Evolutionary conservation across 1,284 basidiomycete species (phyloP).

Genomic region (Sanghuangporus sanghuang): DNA sequence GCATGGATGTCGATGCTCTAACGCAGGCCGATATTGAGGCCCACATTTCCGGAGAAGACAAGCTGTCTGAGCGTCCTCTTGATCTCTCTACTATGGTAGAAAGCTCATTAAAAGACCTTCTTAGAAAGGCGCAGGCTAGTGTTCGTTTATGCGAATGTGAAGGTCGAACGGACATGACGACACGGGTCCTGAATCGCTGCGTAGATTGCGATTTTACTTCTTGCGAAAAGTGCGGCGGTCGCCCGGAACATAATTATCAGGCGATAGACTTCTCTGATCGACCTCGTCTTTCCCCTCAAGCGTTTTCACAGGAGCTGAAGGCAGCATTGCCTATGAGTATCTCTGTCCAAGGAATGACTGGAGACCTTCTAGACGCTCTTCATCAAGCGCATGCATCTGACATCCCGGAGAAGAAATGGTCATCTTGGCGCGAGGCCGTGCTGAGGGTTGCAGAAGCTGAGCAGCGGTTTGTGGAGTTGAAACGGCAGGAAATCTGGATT

Average conservation of each 20-base stretch:
- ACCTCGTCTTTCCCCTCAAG: conserved; percentile 59
- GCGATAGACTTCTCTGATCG: conserved; percentile 44
- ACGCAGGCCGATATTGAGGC: conserved; percentile 34
- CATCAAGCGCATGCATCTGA: conserved; percentile 38
- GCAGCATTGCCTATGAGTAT: conserved; percentile 85
- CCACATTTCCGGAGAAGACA: conserved; percentile 66
- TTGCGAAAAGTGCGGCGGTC: conserved; percentile 83
- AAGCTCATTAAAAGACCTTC: conserved; percentile 49
- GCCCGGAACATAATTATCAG: conserved; percentile 79
- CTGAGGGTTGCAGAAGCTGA: conserved; percentile 57
- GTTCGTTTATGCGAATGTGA: conserved; percentile 85
- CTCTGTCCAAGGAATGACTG: conserved; percentile 49
- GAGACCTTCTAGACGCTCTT: conserved; percentile 48
- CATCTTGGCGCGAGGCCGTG: conserved; percentile 65
- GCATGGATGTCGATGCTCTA: conserved; percentile 43
- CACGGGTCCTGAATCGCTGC: conserved; percentile 68
- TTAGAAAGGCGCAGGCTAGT: conserved; percentile 65
- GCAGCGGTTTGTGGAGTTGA: conserved; percentile 80
- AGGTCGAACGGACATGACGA: conserved; percentile 76
- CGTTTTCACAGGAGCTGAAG: conserved; percentile 76
- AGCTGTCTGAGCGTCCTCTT: conserved; percentile 55
- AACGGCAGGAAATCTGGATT: conserved; percentile 86
- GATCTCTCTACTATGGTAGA: conserved; percentile 59
- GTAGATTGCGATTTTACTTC: conserved; percentile 73
- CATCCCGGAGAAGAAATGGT: conserved; percentile 54